These are phyloP conservation scores for Penicillium psychrosexuale DNA, from an alignment of 2,329 filamentous ascomycete genomes.

Conservation along the genomic window DNA sequence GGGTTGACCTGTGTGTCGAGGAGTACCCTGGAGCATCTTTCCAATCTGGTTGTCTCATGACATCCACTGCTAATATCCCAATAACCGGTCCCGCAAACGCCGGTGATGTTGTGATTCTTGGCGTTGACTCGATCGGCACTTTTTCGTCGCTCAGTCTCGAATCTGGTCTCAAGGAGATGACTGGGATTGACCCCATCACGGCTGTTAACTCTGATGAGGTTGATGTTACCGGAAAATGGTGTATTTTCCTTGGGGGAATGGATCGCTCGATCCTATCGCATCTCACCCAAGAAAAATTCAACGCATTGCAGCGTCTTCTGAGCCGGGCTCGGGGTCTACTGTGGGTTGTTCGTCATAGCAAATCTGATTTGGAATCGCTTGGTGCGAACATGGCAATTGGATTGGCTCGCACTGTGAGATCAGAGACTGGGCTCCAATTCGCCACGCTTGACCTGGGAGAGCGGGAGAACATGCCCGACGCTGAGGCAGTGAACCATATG, in stretches of 20 bases:
- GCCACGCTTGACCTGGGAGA: slow-evolving; percentile 22
- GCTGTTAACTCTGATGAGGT: slow-evolving; percentile 4
- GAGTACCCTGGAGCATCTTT: slow-evolving; percentile 21
- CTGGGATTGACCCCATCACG: slow-evolving; percentile 11
- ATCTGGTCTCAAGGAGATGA: slow-evolving; percentile 10
- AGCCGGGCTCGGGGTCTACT: slow-evolving; percentile 18
- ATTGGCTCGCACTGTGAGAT: slow-evolving; percentile 23
- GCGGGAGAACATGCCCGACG: slow-evolving; percentile 15
- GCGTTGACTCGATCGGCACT: slow-evolving; percentile 10
- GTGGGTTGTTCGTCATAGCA: slow-evolving; percentile 20
- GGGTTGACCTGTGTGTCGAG: slow-evolving; percentile 21
- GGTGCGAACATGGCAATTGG: slow-evolving; percentile 23
- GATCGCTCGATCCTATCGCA: slow-evolving; percentile 18
- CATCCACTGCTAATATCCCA: slow-evolving; percentile 16
- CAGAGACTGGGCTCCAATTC: slow-evolving; percentile 22
- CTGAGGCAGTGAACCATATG: slow-evolving; percentile 18
- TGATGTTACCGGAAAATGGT: slow-evolving; percentile 21
- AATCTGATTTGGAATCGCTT: slow-evolving; percentile 13
- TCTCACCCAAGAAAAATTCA: slow-evolving; percentile 16
- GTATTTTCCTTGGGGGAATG: slow-evolving; percentile 24
- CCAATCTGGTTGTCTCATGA: slow-evolving; percentile 22
- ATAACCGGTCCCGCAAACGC: slow-evolving; percentile 6
- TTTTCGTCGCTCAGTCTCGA: slow-evolving; percentile 15
- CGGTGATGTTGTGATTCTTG: slow-evolving; percentile 21
- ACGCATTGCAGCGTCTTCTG: slow-evolving; percentile 17